Base-by-base conservation (phyloP, 306 rosid genomes). In the Citrullus amarus region DNA sequence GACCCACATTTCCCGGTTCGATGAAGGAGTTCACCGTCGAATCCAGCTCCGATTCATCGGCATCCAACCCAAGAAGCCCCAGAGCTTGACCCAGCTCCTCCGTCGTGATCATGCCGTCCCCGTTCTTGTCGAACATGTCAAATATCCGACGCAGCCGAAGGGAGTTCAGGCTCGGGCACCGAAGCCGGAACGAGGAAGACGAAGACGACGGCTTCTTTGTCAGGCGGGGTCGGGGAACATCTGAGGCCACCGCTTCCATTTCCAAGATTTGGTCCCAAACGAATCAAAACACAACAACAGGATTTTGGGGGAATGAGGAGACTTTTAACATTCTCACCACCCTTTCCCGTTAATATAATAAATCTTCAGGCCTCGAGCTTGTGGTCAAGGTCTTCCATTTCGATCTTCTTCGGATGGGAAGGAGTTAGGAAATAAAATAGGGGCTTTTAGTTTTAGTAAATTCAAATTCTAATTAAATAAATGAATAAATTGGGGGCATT, bases 61-160 rank as follows among this genome's bases (percentile, higher is more conserved):
- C 85, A 0, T 89, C 92, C 17, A 93, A 54, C 7, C 98, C 98
- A 4, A 93, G 82, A 0, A 84, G 82, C 16, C 18, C 73, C 4
- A 93, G 84, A 0, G 96, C 96, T 15, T 86, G 88, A 61, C 71
- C 75, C 1, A 93, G 88, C 79, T 93, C 98, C 1, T 78, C 61
- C 8, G 79, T 88, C 0, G 90, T 90, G 36, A 93, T 87, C 38
- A 83, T 39, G 6, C 85, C 86, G 78, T 91, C 98, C 1, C 79
- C 83, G 81, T 93, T 89, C 75, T 89, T 87, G 86, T 93, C 98
- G 58, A 89, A 93, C 61, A 89, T 74, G 17, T 93, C 93, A 25
- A 91, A 93, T 34, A 93, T 85, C 28, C 96, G 92, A 5, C 90
- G 88, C 38, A 90, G 96, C 5, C 97, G 89, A 2, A 92, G 81